A percentile compares a stretch with the other conserved stretches of the same genome.
phyloP scores from a whole-genome alignment of 2,329 filamentous ascomycete genomes.

The Septoria linicola region DNA sequence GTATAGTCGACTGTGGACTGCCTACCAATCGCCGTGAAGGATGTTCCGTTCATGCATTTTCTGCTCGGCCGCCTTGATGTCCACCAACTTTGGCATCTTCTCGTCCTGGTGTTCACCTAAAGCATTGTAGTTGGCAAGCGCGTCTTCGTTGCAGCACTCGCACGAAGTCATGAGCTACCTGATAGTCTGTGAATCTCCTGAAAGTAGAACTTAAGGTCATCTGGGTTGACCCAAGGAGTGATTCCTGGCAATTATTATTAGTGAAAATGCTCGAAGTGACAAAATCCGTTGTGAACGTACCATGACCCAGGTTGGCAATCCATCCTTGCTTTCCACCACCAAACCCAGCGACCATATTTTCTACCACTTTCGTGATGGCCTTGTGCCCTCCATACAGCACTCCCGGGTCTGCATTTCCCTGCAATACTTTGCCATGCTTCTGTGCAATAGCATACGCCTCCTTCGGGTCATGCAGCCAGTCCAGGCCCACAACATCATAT shows the following conservation, averaged over 20 bases:
- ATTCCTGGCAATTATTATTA: slow-evolving; percentile 60
- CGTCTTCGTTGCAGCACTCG: slow-evolving; percentile 10
- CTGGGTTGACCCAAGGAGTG: slow-evolving; percentile 90
- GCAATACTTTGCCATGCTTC: slow-evolving; percentile 72
- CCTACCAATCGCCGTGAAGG: slow-evolving; percentile 38
- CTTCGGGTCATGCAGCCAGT: slow-evolving; percentile 89
- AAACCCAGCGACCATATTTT: slow-evolving; percentile 86
- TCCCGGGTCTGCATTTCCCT: slow-evolving; percentile 95
- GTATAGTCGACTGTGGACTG: too few species aligned
- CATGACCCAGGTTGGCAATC: slow-evolving; percentile 96
- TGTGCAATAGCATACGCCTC: slow-evolving; percentile 75
- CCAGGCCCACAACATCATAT: slow-evolving; percentile 90
- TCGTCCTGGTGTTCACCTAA: slow-evolving; percentile 32
- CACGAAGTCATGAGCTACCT: slow-evolving; percentile 39
- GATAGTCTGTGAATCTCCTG: slow-evolving; percentile 71
- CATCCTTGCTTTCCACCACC: slow-evolving; percentile 80
- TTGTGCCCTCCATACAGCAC: slow-evolving; percentile 82
- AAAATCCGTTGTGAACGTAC: slow-evolving; percentile 54
- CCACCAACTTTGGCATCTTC: slow-evolving; percentile 25
- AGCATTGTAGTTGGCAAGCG: slow-evolving; percentile 33
- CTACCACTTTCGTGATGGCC: slow-evolving; percentile 77
- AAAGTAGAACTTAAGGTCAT: slow-evolving; percentile 91
- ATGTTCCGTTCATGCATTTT: slow-evolving; percentile 40
- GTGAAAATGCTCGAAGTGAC: too few species aligned
- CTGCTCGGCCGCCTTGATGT: slow-evolving; percentile 33